A percentile compares a stretch with the other conserved stretches of the same genome.
Evolutionary conservation across 371 early-diverging fungal genomes (phyloP).

Genomic region (Funneliformis caledonium): DNA sequence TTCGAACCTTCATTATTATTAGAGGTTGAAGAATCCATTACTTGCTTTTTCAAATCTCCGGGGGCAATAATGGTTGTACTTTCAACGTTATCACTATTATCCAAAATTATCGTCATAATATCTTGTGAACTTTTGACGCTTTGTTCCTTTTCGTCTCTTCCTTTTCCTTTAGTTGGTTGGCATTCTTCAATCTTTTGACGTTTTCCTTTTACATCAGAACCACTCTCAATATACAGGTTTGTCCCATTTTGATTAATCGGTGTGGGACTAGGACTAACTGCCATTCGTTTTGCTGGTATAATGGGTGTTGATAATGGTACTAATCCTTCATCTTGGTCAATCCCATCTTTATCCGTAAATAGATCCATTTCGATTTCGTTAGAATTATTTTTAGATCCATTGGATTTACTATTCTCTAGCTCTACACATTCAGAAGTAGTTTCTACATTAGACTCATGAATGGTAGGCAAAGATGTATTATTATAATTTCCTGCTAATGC

Average conservation of each 20-base stretch:
- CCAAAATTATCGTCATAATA: background rate
- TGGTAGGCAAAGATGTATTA: background rate
- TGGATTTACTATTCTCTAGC: background rate
- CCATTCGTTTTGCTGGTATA: conserved; percentile 28
- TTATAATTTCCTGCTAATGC: background rate
- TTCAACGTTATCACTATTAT: background rate
- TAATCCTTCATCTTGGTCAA: background rate
- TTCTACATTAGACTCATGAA: background rate
- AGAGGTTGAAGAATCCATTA: background rate
- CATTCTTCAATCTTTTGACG: conserved; percentile 19
- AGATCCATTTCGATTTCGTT: background rate
- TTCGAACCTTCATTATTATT: background rate
- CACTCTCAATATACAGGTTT: background rate
- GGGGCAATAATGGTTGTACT: background rate
- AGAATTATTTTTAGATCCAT: background rate
- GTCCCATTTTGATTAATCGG: background rate
- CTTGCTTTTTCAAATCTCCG: background rate
- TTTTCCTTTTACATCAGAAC: conserved; percentile 10
- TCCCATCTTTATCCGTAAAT: background rate
- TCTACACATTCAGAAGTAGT: background rate
- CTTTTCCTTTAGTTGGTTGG: background rate
- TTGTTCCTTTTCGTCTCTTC: background rate
- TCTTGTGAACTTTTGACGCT: background rate
- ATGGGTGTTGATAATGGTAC: conserved; percentile 6
- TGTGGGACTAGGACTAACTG: background rate